Evolutionary conservation across 2,329 filamentous ascomycete species (phyloP), one percentile per base, ranked within the genome.

Genomic region (Zopfia rhizophila): DNA sequence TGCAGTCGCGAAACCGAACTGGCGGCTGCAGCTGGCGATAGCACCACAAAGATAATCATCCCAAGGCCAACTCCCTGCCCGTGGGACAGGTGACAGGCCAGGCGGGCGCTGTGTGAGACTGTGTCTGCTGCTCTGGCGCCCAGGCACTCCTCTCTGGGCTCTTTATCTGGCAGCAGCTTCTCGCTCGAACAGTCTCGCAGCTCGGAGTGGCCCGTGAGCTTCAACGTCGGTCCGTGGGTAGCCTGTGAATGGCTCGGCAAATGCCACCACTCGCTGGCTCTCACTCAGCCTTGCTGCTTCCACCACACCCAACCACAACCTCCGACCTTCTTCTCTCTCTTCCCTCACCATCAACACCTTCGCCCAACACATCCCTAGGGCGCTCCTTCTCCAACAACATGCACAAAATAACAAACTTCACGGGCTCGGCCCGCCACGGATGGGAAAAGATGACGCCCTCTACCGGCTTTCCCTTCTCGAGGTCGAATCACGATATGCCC

Each of bases 371-470:
- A 52, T 50, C 60, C 56, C 63, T 52, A 61, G 63, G 64, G 58
- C 55, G 48, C 59, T 55, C 55, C 51, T 41, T 55, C 49, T 55
- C 48, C 49, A 45, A 8, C 41, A 74, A 63, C 69, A 87, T 86
- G 84, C 84, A 86, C 75, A 86, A 85, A 74, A 85, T 87, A 69
- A 82, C 81, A 66, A 85, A 85, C 75, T 85, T 86, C 70, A 86
- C 83, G 61, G 83, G 83, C 72, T 77, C 79, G 66, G 83, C 83
- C 72, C 81, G 83, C 65, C 82, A 85, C 82, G 84, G 84, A 70
- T 85, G 83, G 82, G 83, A 86, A 72, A 79, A 82, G 68, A 85
- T 87, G 81, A 82, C 82, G 61, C 83, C 83, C 55, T 76, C 77
- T 45, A 75, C 77, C 67, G 80, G 81, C 69, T 86, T 87, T 72